These are phyloP conservation scores for Bryoerythrophyllum caledonicum DNA, from an alignment of 225 moss, liverwort and hornwort genomes.

Conservation along the genomic window DNA sequence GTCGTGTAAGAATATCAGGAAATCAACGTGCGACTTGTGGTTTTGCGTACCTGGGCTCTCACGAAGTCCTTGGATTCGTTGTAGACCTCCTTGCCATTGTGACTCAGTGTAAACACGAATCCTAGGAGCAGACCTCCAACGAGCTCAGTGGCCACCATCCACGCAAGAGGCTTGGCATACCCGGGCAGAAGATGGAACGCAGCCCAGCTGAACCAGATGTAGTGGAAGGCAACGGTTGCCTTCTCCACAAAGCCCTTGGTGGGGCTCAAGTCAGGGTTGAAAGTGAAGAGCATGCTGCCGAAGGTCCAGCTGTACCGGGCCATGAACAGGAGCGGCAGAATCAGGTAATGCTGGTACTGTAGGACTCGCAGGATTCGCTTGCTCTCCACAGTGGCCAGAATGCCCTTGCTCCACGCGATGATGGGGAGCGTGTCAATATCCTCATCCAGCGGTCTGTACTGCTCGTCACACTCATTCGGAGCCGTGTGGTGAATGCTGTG, in stretches of 20 bases:
- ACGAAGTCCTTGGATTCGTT: conserved; percentile 7
- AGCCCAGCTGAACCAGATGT: neutral
- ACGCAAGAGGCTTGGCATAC: neutral
- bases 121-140: neutral
- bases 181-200: neutral
- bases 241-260: neutral
- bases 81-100: conserved; percentile 14
- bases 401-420: neutral
- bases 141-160: neutral
- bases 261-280: neutral
- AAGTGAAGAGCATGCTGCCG: neutral
- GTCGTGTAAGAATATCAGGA: no score
- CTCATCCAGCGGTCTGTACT: neutral
- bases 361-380: neutral
- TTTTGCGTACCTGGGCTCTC: neutral
- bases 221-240: neutral
- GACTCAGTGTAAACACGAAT: neutral
- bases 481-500: conserved; percentile 9
- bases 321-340: neutral
- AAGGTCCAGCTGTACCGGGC: conserved; percentile 7
- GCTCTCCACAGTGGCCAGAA: conserved; percentile 1
- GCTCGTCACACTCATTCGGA: conserved; percentile 3
- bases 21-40: no score
- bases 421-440: conserved; percentile 9
- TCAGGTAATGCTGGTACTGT: neutral